Conservation (phyloP, 164 flowering plant species). For the Vitis labrusca region DNA sequence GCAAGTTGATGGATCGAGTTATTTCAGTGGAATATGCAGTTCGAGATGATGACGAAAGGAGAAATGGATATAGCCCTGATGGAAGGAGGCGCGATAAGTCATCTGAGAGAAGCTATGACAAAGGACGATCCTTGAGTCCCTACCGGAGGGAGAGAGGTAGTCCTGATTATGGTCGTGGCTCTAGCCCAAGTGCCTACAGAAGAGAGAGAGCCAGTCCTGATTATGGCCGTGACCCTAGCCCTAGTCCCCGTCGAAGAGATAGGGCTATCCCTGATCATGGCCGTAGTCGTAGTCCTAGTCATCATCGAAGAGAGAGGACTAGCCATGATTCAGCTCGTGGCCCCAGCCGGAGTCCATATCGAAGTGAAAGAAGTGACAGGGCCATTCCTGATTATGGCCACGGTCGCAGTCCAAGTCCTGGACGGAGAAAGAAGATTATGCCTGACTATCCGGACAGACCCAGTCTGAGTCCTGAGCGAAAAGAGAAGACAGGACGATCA, state of each 20-base stretch:
- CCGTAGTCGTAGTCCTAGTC: constrained; percentile 17
- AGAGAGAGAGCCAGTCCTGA: constrained; percentile 44
- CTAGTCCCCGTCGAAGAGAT: constrained; percentile 26
- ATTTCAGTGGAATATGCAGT: constrained; percentile 94
- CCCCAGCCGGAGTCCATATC: constrained; percentile 32
- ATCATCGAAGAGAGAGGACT: constrained; percentile 63
- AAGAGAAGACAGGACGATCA: constrained; percentile 44
- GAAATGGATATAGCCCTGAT: constrained; percentile 69
- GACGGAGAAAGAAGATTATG: constrained; percentile 32
- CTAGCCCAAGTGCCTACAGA: constrained; percentile 32
- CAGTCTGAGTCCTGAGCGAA: constrained; percentile 40
- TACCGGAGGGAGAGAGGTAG: constrained; percentile 71
- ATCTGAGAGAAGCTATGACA: constrained; percentile 44
- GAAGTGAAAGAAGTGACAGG: constrained; percentile 28
- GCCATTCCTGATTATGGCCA: constrained; percentile 51
- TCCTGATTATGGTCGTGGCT: constrained; percentile 80
- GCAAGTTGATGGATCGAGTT: constrained; percentile 90
- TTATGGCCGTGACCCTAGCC: constrained; percentile 40
- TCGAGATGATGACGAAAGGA: constrained; percentile 84
- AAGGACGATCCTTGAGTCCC: constrained; percentile 49
- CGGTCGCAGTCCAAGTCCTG: constrained; percentile 25
- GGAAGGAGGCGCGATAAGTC: constrained; percentile 45
- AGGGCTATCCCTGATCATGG: constrained; percentile 31
- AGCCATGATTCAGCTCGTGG: constrained; percentile 88
- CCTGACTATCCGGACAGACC: constrained; percentile 10